Base-by-base conservation (phyloP, 1,284 basidiomycete species). In the Chiua sp. region DNA sequence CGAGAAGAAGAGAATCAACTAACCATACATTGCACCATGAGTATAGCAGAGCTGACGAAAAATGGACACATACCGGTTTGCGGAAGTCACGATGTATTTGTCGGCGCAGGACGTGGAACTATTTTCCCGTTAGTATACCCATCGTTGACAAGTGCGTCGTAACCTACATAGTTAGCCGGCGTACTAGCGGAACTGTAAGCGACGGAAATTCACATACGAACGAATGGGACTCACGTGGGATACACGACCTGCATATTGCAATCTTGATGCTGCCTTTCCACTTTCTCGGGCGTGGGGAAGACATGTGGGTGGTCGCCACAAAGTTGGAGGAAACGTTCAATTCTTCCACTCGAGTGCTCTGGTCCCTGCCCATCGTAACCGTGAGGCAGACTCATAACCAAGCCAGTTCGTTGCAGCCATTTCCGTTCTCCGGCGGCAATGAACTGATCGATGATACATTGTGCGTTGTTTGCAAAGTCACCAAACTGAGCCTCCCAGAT, bases 401-500 rank as follows among this genome's bases (percentile, higher is more conserved):
- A 77, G 55, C 98, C 98, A 55, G 90, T 93, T 63, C 98, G 89
- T 80, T 99, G 97, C 58, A 98, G 77, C 98, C 98, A 99, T 78
- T 99, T 99, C 68, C 96, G 84, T 81, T 99, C 98, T 52, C 97
- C 97, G 22, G 96, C 93, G 32, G 96, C 95, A 65, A 99, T 93
- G 81, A 98, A 99, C 78, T 99, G 97, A 77, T 99, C 98, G 69
- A 99, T 98, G 78, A 99, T 98, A 77, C 91, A 93, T 79, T 98
- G 97, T 6, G 97, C 97, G 65, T 93, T 96, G 80, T 98, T 98
- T 51, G 91, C 94, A 76, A 98, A 99, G 78, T 99, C 98, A 77
- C 97, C 97, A 71, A 99, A 98, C 77, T 98, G 96, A 28, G 94
- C 98, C 78, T 99, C 98, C 98, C 98, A 99, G 72, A 99, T 92